Evolutionary conservation across 352 stramenopile genomes (phyloP).

Genomic region (Phytophthora idaei): DNA sequence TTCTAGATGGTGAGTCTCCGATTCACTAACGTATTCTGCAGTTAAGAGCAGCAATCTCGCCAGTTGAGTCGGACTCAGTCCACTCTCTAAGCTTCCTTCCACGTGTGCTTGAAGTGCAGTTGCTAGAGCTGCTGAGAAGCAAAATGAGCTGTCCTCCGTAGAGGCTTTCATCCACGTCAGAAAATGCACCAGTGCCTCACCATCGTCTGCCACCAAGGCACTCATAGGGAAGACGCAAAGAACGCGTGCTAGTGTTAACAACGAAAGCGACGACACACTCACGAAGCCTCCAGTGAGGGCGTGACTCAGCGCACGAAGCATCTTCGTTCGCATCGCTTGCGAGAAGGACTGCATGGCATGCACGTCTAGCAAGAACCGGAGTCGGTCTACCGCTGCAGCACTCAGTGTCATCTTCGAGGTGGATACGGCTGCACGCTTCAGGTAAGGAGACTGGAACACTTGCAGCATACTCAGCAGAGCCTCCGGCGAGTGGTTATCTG

Average conservation of each 20-base stretch:
- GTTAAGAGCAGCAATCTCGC: slow-evolving; percentile 55
- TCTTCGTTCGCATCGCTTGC: slow-evolving; percentile 59
- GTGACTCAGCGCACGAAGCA: slow-evolving; percentile 52
- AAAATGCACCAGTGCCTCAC: slow-evolving; percentile 34
- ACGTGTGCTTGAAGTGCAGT: slow-evolving; percentile 21
- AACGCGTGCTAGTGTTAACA: slow-evolving; percentile 51
- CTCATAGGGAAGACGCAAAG: slow-evolving; percentile 58
- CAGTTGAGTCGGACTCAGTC: slow-evolving; percentile 40
- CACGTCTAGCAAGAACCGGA: slow-evolving; percentile 76
- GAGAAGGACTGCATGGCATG: slow-evolving; percentile 82
- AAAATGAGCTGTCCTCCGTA: not conserved
- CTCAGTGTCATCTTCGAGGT: slow-evolving; percentile 29
- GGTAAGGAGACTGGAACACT: slow-evolving; percentile 48
- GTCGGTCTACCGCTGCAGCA: slow-evolving; percentile 43
- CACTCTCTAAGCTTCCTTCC: slow-evolving; percentile 5
- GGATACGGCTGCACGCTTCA: slow-evolving; percentile 22
- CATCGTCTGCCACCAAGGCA: slow-evolving; percentile 36
- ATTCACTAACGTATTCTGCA: slow-evolving; percentile 23
- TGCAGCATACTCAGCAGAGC: slow-evolving; percentile 72
- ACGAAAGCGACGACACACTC: slow-evolving; percentile 28
- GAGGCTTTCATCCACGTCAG: slow-evolving; percentile 39
- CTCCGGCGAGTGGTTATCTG: slow-evolving; percentile 68
- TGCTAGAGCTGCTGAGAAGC: slow-evolving; percentile 18
- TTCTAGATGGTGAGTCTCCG: slow-evolving; percentile 6
- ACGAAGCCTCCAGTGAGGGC: slow-evolving; percentile 70